Conservation (phyloP, 805 yeast species). For the Wickerhamomyces ciferrii region DNA sequence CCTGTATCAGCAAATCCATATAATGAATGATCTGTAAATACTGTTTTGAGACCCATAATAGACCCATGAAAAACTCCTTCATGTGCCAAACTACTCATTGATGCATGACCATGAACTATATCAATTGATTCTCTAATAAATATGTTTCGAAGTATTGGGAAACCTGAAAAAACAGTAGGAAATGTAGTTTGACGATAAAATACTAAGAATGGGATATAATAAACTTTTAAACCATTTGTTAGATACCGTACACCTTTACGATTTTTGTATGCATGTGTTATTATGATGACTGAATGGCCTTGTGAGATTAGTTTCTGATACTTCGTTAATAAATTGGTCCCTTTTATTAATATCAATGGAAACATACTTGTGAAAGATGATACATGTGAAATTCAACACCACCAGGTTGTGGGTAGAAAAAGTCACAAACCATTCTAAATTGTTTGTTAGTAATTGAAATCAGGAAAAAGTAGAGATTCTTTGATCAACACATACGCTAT, state of each 20-base stretch:
- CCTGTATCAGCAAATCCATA: conserved; percentile 90
- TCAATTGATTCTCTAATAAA: conserved; percentile 81
- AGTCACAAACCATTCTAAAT: conserved; percentile 81
- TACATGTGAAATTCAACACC: conserved; percentile 96
- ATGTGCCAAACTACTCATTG: conserved; percentile 79
- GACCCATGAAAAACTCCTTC: conserved; percentile 91
- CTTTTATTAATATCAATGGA: too few species aligned
- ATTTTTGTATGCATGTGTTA: conserved; percentile 85
- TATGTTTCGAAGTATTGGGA: conserved; percentile 82
- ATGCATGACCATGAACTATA: conserved; percentile 93
- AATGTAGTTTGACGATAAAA: conserved; percentile 80
- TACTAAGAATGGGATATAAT: conserved; percentile 79
- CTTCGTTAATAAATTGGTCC: neutral
- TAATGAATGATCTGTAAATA: conserved; percentile 92
- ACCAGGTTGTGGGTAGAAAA: conserved; percentile 97
- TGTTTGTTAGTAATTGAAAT: neutral
- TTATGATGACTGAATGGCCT: conserved; percentile 82
- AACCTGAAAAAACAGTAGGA: conserved; percentile 85
- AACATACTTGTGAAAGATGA: conserved; percentile 65
- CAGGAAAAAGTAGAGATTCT: neutral
- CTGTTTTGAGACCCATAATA: conserved; percentile 88
- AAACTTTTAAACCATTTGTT: conserved; percentile 89
- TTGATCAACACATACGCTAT: conserved; percentile 28
- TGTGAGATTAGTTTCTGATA: conserved; percentile 53
- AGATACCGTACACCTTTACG: conserved; percentile 78